Evolutionary conservation across 176 grass and related monocot genomes (phyloP).

Genomic region (Oryza australiensis): DNA sequence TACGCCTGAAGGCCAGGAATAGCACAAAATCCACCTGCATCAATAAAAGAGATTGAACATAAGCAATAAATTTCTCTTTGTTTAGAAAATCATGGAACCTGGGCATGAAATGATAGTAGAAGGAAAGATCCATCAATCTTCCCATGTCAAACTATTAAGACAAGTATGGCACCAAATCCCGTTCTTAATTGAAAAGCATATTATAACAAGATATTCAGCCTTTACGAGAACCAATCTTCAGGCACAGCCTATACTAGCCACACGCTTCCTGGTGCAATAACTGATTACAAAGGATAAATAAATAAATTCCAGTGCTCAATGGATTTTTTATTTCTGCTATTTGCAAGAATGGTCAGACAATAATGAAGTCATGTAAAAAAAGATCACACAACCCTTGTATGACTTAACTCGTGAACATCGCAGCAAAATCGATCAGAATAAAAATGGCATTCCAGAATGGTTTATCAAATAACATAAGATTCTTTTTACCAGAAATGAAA

Average conservation of each 20-base stretch:
- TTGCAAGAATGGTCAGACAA: neutral
- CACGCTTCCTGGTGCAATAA: neutral
- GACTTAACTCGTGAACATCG: neutral
- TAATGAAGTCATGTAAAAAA: neutral
- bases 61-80: neutral
- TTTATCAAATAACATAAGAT: neutral
- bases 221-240: neutral
- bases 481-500: slow-evolving; percentile 13
- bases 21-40: slow-evolving; percentile 36
- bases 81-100: neutral
- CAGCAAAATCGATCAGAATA: neutral
- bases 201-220: no score
- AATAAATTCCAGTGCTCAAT: neutral
- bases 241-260: neutral
- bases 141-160: neutral
- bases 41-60: neutral
- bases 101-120: neutral
- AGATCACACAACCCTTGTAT: neutral
- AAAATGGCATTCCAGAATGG: neutral
- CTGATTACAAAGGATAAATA: neutral
- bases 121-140: neutral
- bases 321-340: neutral
- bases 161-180: neutral
- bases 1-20: slow-evolving; percentile 29
- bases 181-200: no score